phyloP scores from a whole-genome alignment of 257 asterid species.

The Solanum sitiens region DNA sequence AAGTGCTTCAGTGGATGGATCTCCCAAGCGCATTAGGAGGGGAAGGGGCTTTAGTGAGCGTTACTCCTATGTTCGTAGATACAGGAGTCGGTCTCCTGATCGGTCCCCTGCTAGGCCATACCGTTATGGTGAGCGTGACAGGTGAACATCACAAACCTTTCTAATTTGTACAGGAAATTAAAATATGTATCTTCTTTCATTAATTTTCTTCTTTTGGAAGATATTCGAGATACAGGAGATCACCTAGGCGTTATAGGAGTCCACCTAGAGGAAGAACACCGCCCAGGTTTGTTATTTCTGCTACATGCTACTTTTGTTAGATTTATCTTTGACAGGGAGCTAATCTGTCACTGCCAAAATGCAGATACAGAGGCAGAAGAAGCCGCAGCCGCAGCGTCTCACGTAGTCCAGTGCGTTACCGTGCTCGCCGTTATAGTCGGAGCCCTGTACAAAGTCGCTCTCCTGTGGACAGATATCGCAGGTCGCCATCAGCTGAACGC shows the following conservation, averaged over 20 bases:
- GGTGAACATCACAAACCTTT: conserved; percentile 27
- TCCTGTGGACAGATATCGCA: conserved; percentile 48
- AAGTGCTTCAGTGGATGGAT: conserved; percentile 76
- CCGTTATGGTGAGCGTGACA: conserved; percentile 82
- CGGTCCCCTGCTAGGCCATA: conserved; percentile 76
- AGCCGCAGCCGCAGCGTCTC: conserved; percentile 67
- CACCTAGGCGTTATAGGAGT: conserved; percentile 94
- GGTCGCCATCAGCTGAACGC: conserved; percentile 41
- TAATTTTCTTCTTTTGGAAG: conserved; percentile 11
- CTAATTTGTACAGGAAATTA: not conserved
- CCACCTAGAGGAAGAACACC: conserved; percentile 94
- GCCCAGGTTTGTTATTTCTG: conserved; percentile 46
- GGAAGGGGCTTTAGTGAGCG: conserved; percentile 99
- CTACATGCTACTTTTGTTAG: not conserved
- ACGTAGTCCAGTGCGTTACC: conserved; percentile 79
- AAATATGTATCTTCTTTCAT: not conserved
- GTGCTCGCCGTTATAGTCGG: conserved; percentile 62
- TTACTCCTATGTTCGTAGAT: conserved; percentile 67
- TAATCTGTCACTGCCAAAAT: conserved; percentile 2
- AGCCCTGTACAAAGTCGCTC: conserved; percentile 60
- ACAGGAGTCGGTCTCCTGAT: conserved; percentile 84
- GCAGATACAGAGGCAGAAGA: conserved; percentile 79
- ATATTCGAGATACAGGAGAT: conserved; percentile 73
- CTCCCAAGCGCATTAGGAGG: conserved; percentile 84
- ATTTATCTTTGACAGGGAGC: no score